Base-by-base conservation (phyloP, 192 early-diverging fungal genomes). In the Kickxella alabastrina region DNA sequence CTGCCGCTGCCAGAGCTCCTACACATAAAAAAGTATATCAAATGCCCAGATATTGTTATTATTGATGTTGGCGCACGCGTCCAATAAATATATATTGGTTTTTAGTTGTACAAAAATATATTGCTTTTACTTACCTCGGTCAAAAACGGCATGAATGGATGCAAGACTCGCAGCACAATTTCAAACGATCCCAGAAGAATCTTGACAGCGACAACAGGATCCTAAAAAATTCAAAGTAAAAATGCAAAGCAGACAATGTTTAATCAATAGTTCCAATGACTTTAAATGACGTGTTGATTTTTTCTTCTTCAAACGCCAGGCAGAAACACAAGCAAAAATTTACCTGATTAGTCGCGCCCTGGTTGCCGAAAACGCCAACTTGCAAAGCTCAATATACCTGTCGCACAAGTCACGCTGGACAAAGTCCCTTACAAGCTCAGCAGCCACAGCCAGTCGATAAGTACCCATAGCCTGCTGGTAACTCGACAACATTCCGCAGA, bases 111-210 rank as follows among this genome's bases (percentile, higher is more conserved):
- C n/a, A n/a, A n/a, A n/a, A n/a, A n/a, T n/a, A n/a, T n/a, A n/a
- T n/a, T n/a, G n/a, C n/a, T n/a, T n/a, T n/a, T n/a, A n/a, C 58
- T 66, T 59, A 71, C 95, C 83, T 98, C 95, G 12, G 93, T 94
- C 13, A 97, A 64, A 61, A 94, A 98, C 13, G 95, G 95, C 95
- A 98, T 98, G 62, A 96, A 92, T 18, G 95, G 95, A 65, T 98
- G 95, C 45, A 93, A 72, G 21, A 92, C 74, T 21, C 88, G 82
- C 43, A 98, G 61, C 24, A 63, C 68, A 72, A 64, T 60, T 25
- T 68, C 75, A n/a, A 77, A 46, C 12, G 65, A 32, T n/a, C 54
- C 56, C 17, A 77, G 53, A 23, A 77, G 22, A 25, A 73, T 54
- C 58, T 52, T 75, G 40, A 59, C 41, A 10, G 44, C 59, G 21